Evolutionary conservation across 1,284 basidiomycete species (phyloP).

Genomic region (Austropuccinia psidii): DNA sequence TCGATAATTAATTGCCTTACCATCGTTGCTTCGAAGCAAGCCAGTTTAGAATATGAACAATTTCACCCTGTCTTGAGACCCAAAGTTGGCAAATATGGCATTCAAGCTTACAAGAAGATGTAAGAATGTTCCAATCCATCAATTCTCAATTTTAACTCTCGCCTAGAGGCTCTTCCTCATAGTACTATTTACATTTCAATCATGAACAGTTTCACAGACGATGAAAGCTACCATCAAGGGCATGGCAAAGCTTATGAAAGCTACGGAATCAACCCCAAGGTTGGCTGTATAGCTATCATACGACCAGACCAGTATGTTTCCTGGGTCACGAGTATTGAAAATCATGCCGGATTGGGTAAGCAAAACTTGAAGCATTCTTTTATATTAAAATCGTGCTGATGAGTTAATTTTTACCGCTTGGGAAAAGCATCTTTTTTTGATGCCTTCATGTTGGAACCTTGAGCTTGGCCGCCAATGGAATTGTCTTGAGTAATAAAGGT

Average conservation of each 20-base stretch:
- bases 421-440: conserved; percentile 14
- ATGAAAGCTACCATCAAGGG: conserved; percentile 45
- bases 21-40: conserved; percentile 39
- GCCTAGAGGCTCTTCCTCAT: not conserved
- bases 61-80: conserved; percentile 41
- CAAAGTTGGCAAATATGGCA: conserved; percentile 37
- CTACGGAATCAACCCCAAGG: conserved; percentile 46
- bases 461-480: no score
- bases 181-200: conserved; percentile 35
- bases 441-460: conserved; percentile 22
- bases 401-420: not conserved
- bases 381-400: not conserved
- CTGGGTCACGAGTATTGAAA: conserved; percentile 38
- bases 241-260: conserved; percentile 47
- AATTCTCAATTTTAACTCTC: not conserved
- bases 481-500: no score
- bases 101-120: conserved; percentile 38
- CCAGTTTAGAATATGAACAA: conserved; percentile 37
- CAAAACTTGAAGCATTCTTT: not conserved
- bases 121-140: not conserved
- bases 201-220: conserved; percentile 44
- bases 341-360: conserved; percentile 38
- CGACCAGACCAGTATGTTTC: conserved; percentile 48
- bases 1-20: conserved; percentile 43
- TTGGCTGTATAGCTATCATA: conserved; percentile 46